These are phyloP conservation scores for Diaporthe sp. DNA, from an alignment of 2,329 filamentous ascomycete genomes.

Conservation along the genomic window DNA sequence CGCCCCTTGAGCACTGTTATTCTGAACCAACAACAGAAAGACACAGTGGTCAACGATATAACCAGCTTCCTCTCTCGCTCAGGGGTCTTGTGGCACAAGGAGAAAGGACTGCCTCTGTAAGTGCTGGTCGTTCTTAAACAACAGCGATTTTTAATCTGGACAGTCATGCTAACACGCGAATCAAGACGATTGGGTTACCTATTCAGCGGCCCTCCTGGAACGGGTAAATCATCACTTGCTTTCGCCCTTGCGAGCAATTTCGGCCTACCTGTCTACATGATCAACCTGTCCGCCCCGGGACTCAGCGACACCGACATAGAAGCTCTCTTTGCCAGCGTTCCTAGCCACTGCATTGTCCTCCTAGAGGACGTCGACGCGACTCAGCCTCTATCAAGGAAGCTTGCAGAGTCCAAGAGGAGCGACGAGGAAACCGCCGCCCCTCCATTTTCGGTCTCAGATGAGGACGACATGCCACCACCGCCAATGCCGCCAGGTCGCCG, in stretches of 20 bases:
- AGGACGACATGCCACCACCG: background rate
- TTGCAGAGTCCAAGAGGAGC: background rate
- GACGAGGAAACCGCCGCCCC: background rate
- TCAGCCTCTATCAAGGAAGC: conserved; percentile 18
- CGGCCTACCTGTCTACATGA: conserved; percentile 36
- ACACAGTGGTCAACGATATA: conserved; percentile 31
- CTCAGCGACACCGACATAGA: conserved; percentile 33
- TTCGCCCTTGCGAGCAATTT: conserved; percentile 36
- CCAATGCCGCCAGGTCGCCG: background rate
- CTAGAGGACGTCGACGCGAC: conserved; percentile 38
- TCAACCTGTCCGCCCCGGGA: conserved; percentile 27
- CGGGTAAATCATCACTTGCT: conserved; percentile 35
- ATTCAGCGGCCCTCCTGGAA: conserved; percentile 37
- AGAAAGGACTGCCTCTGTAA: conserved; percentile 36
- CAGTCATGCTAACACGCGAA: background rate
- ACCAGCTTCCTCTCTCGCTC: conserved; percentile 32
- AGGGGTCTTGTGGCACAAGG: conserved; percentile 34
- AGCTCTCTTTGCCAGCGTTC: conserved; percentile 26
- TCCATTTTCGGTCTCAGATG: background rate
- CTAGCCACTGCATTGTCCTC: conserved; percentile 33
- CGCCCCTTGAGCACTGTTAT: conserved; percentile 34
- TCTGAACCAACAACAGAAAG: conserved; percentile 32
- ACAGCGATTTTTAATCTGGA: background rate
- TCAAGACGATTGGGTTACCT: conserved; percentile 34
- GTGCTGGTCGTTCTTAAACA: background rate